Percentiles rank a stretch among this genome's conserved stretches.
Evolutionary conservation across 208 protist species (phyloP).

Genomic region (Crithidia brevicula): DNA sequence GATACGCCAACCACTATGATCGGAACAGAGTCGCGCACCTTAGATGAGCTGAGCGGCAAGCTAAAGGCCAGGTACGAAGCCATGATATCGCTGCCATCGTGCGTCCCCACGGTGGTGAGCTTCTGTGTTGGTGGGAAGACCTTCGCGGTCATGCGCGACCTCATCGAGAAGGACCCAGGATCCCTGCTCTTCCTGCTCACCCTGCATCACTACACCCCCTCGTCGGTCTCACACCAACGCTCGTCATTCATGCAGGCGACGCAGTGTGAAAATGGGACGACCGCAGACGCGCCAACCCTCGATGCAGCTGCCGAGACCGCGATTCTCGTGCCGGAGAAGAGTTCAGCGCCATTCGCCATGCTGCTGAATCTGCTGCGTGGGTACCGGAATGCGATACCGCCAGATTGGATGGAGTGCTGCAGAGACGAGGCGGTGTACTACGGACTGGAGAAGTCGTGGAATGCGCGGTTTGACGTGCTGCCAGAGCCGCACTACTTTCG

Average conservation of each 20-base stretch:
- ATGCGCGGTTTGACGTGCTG: constrained; percentile 20
- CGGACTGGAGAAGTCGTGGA: constrained; percentile 55
- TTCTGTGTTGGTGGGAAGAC: constrained; percentile 48
- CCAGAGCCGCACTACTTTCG: constrained; percentile 35
- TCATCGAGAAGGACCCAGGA: constrained; percentile 60
- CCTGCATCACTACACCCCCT: constrained; percentile 31
- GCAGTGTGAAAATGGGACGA: too few species aligned
- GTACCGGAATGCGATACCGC: constrained; percentile 50
- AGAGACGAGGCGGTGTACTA: constrained; percentile 56
- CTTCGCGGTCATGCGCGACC: constrained; percentile 45
- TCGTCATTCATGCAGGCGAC: background rate
- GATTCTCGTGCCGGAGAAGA: constrained; percentile 41
- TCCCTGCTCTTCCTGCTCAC: constrained; percentile 68
- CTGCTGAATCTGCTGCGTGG: constrained; percentile 73
- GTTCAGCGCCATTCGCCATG: constrained; percentile 46
- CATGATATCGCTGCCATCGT: constrained; percentile 34
- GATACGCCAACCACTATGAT: background rate
- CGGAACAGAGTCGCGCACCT: constrained; percentile 1
- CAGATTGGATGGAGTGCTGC: constrained; percentile 44
- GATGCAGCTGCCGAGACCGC: background rate
- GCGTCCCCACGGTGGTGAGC: constrained; percentile 52
- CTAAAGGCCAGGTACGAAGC: constrained; percentile 16
- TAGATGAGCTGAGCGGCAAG: constrained; percentile 11
- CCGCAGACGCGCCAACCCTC: background rate
- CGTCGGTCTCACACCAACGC: background rate